Evolutionary conservation across 345 rosid genomes (phyloP).

Genomic region (Pistacia vera): DNA sequence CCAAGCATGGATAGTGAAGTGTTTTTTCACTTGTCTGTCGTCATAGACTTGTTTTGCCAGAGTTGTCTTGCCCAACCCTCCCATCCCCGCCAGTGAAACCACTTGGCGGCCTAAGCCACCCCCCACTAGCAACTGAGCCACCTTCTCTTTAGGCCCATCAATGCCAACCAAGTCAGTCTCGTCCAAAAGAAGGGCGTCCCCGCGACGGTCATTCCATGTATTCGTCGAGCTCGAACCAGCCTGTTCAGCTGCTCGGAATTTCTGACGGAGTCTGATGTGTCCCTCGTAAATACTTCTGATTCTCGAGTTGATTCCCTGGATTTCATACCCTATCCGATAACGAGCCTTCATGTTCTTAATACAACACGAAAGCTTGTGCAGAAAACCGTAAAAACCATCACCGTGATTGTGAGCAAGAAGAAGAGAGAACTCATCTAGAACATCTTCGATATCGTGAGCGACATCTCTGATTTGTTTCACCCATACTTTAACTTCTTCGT

Average conservation of each 20-base stretch:
- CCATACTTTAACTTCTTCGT: slow-evolving; percentile 25
- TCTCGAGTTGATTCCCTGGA: slow-evolving; percentile 24
- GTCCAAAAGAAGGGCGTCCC: slow-evolving; percentile 39
- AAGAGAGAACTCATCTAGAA: slow-evolving; percentile 32
- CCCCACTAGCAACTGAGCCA: slow-evolving; percentile 19
- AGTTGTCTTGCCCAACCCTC: slow-evolving; percentile 49
- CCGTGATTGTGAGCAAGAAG: slow-evolving; percentile 23
- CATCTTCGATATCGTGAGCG: slow-evolving; percentile 40
- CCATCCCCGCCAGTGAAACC: slow-evolving; percentile 42
- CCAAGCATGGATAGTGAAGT: slow-evolving; percentile 32
- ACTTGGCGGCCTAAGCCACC: slow-evolving; percentile 17
- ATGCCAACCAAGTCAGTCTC: slow-evolving; percentile 40
- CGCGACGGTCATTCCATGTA: slow-evolving; percentile 23
- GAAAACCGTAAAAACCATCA: slow-evolving; percentile 12
- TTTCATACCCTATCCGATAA: slow-evolving; percentile 14
- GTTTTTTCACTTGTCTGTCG: slow-evolving; percentile 22
- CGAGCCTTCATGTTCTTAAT: slow-evolving; percentile 31
- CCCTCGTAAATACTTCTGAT: slow-evolving; percentile 14
- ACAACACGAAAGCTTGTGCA: slow-evolving; percentile 16
- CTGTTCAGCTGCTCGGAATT: slow-evolving; percentile 12
- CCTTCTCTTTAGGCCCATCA: slow-evolving; percentile 29
- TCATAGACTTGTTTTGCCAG: slow-evolving; percentile 43
- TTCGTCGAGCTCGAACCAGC: not conserved
- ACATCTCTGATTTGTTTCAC: slow-evolving; percentile 33
- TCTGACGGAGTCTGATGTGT: slow-evolving; percentile 18